Evolutionary conservation across 495 filamentous ascomycete species (phyloP).

Genomic region (Aspergillus cavernicola): DNA sequence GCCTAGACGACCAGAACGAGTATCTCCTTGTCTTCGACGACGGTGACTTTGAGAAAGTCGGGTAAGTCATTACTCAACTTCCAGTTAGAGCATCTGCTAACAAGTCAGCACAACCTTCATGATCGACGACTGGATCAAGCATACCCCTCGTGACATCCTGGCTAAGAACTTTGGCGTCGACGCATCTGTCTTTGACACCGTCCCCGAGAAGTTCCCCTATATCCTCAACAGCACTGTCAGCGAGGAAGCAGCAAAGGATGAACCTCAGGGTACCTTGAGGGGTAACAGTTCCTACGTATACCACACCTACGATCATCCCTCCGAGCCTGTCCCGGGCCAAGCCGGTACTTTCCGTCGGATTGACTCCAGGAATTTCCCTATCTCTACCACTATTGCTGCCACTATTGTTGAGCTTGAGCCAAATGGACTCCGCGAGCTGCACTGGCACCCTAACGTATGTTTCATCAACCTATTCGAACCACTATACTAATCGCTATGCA

Average conservation of each 20-base stretch:
- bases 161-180: constrained; percentile 63
- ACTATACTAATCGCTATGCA: constrained; percentile 9
- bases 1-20: constrained; percentile 59
- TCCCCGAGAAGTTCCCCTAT: constrained; percentile 56
- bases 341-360: constrained; percentile 58
- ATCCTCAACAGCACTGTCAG: constrained; percentile 55
- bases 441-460: constrained; percentile 65
- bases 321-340: constrained; percentile 52
- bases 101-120: constrained; percentile 54
- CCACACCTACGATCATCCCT: constrained; percentile 45
- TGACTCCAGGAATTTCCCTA: constrained; percentile 60
- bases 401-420: constrained; percentile 59
- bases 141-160: constrained; percentile 57
- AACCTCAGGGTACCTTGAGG: constrained; percentile 42
- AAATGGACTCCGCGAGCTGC: constrained; percentile 56
- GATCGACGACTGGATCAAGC: constrained; percentile 60
- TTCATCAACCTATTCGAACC: neutral
- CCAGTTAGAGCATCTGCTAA: neutral
- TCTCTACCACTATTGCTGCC: constrained; percentile 57
- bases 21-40: constrained; percentile 66
- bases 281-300: constrained; percentile 58
- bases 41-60: constrained; percentile 46
- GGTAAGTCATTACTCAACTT: constrained; percentile 14
- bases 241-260: constrained; percentile 42
- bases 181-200: constrained; percentile 51